These are phyloP conservation scores for Aspergillus unguis DNA, from an alignment of 2,329 filamentous ascomycete genomes.

Conservation along the genomic window DNA sequence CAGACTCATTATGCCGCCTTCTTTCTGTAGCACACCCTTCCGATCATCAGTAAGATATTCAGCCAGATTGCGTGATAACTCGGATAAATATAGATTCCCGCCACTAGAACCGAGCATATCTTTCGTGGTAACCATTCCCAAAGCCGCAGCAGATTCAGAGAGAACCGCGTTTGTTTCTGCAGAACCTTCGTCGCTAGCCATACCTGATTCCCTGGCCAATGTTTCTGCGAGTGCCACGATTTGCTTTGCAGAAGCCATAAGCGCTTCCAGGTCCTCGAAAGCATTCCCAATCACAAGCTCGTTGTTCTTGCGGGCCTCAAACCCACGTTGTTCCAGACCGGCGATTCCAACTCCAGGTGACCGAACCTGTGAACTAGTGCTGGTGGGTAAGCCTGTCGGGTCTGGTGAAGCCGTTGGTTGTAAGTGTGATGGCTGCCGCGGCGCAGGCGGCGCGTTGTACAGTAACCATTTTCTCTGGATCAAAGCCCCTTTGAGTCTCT, in stretches of 20 bases:
- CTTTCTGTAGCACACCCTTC: slow-evolving; percentile 69
- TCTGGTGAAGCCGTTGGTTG: slow-evolving; percentile 29
- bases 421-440: slow-evolving; percentile 56
- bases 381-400: slow-evolving; percentile 22
- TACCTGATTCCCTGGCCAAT: slow-evolving; percentile 67
- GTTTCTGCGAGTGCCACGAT: slow-evolving; percentile 89
- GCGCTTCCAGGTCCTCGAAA: slow-evolving; percentile 91
- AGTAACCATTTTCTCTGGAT: slow-evolving; percentile 95
- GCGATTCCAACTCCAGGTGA: slow-evolving; percentile 79
- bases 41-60: slow-evolving; percentile 87
- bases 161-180: slow-evolving; percentile 71
- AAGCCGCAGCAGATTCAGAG: slow-evolving; percentile 75
- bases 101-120: slow-evolving; percentile 82
- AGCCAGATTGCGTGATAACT: slow-evolving; percentile 77
- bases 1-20: slow-evolving; percentile 83
- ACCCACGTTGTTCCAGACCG: slow-evolving; percentile 78
- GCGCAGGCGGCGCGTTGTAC: slow-evolving; percentile 82
- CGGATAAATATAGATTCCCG: slow-evolving; percentile 84
- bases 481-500: slow-evolving; percentile 81
- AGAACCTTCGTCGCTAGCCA: slow-evolving; percentile 56
- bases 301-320: slow-evolving; percentile 86
- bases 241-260: slow-evolving; percentile 97
- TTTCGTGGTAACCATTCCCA: slow-evolving; percentile 89
- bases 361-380: slow-evolving; percentile 23
- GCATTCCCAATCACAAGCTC: slow-evolving; percentile 88